Conservation (phyloP, 2,329 filamentous ascomycete genomes). For the Fusarium sp. region DNA sequence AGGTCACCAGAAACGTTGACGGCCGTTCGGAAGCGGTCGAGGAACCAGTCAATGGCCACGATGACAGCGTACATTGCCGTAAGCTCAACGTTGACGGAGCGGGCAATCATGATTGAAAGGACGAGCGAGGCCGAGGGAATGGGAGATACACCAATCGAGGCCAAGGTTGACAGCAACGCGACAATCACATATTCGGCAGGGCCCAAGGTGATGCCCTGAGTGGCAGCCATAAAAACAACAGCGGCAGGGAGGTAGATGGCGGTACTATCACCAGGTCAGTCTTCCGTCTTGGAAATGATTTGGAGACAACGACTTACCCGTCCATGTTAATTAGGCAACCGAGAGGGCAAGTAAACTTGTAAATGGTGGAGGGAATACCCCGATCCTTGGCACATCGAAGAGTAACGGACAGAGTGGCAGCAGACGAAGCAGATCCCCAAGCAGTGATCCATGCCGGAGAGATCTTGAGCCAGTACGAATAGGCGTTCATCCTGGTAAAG, state of each 20-base stretch:
- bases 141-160: constrained; percentile 68
- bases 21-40: constrained; percentile 69
- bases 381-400: constrained; percentile 58
- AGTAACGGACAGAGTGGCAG: constrained; percentile 66
- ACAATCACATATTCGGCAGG: constrained; percentile 65
- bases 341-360: constrained; percentile 63
- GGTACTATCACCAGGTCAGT: constrained; percentile 53
- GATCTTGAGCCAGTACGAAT: constrained; percentile 62
- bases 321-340: constrained; percentile 68
- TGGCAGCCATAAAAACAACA: constrained; percentile 67
- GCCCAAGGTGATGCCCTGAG: constrained; percentile 61
- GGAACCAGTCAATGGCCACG: constrained; percentile 69
- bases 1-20: constrained; percentile 67
- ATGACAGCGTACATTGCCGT: constrained; percentile 68
- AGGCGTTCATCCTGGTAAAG: constrained; percentile 63
- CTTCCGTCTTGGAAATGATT: background rate
- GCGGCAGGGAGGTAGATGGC: constrained; percentile 69
- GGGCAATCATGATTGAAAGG: constrained; percentile 66
- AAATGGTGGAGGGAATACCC: constrained; percentile 60
- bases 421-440: constrained; percentile 68
- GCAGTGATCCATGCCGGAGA: constrained; percentile 68
- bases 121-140: constrained; percentile 68
- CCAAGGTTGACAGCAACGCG: constrained; percentile 63
- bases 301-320: constrained; percentile 49
- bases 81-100: constrained; percentile 60